A percentile compares a stretch with the other conserved stretches of the same genome.
These are phyloP conservation scores for Lentinus brumalis DNA, from an alignment of 768 basidiomycete genomes.

Conservation along the genomic window DNA sequence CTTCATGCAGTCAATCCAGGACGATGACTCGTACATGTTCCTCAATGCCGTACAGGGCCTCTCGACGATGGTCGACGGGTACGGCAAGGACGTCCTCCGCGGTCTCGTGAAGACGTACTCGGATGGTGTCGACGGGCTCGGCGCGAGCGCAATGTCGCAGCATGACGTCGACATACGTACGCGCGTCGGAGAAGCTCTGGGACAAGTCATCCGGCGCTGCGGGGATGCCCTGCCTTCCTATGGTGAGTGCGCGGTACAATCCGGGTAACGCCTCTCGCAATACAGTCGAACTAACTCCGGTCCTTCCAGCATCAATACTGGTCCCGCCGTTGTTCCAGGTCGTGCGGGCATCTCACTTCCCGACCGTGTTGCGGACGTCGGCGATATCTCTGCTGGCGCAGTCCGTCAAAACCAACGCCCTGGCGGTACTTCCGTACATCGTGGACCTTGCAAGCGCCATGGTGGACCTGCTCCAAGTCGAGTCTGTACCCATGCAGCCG, in stretches of 20 bases:
- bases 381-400: constrained; percentile 72
- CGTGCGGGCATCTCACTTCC: constrained; percentile 59
- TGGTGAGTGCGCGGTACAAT: constrained; percentile 46
- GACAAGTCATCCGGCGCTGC: constrained; percentile 70
- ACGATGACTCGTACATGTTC: constrained; percentile 95
- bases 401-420: constrained; percentile 63
- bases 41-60: constrained; percentile 91
- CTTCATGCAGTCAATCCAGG: constrained; percentile 82
- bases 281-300: neutral
- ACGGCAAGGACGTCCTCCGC: constrained; percentile 72
- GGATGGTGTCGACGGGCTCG: constrained; percentile 51
- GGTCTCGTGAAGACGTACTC: constrained; percentile 70
- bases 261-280: neutral
- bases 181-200: constrained; percentile 85
- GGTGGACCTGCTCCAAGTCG: constrained; percentile 76
- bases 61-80: constrained; percentile 77
- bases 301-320: constrained; percentile 59
- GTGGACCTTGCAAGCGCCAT: constrained; percentile 64
- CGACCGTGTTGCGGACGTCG: constrained; percentile 73
- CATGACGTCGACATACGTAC: constrained; percentile 74
- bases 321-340: constrained; percentile 72
- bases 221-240: constrained; percentile 70
- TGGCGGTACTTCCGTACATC: constrained; percentile 65
- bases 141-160: constrained; percentile 46
- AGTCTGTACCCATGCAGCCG: constrained; percentile 41